Evolutionary conservation across 1,139 yeast species (phyloP), one percentile per base, ranked within the genome.

Genomic region (Candida pseudocylindracea): DNA sequence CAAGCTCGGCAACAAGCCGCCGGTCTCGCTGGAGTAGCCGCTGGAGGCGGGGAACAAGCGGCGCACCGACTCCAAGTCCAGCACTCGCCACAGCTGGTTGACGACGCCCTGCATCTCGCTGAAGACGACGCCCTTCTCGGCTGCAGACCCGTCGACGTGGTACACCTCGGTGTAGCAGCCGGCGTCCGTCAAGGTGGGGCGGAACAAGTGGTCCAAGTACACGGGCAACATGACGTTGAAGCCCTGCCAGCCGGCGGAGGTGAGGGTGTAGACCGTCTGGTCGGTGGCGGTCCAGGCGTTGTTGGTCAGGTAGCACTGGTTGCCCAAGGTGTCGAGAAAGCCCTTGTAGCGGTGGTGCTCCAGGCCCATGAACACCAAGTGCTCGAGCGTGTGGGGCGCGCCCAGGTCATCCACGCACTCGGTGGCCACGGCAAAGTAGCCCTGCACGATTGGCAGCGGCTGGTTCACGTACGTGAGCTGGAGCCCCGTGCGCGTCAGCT

Each of bases 281-380:
- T 91, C 98, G 3, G 88, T 79, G 1, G 76, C 83, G 0, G 99
- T 88, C 95, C 95, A 85, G 0, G 99, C 99, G 47, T 91, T 91
- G 1, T 98, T 91, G 8, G 72, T 63, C 1, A 94, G 78, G 50
- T 76, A 76, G 41, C 83, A 72, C 36, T 81, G 55, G 46, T 83
- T 81, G 7, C 96, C 94, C 36, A 85, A 61, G 8, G 72, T 72
- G 45, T 91, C 98, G 33, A 91, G 58, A 34, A 85, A 57, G 4
- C 98, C 98, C 50, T 88, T 88, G 50, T 74, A 85, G 0, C 98
- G 98, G 42, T 72, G 81, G 37, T 72, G 70, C 38, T 74, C 60
- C 2, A 94, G 79, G 1, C 99, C 99, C 93, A 85, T 79, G 48
- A 91, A 91, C 30, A 88, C 64, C 46, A 91, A 59, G 53, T 91